Base-by-base conservation (phyloP, 495 filamentous ascomycete species). In the Eremomyces bilateralis region DNA sequence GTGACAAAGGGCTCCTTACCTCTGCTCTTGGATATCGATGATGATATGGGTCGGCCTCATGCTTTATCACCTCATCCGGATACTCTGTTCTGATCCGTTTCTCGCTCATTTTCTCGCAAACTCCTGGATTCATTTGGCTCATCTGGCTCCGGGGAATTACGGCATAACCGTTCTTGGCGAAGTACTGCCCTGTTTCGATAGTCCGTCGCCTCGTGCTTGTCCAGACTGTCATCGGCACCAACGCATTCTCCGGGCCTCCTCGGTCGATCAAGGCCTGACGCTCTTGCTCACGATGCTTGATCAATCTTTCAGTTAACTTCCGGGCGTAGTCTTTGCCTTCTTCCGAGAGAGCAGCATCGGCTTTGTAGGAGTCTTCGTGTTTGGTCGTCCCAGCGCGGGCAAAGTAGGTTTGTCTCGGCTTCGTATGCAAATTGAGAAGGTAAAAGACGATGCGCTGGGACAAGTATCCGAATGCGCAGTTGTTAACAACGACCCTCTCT, bases 371-470 rank as follows among this genome's bases (percentile, higher is more conserved):
- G 42, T 83, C 77, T 42, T 84, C 75, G 33, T 81, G 77, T 3
- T 64, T 60, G 2, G 72, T 70, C 15, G 71, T 68, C n/a, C 72
- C 67, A 22, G 75, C 72, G 29, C 88, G 67, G 24, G 74, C 90
- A 54, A 97, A 97, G 56, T 92, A 97, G 11, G 83, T 94, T 36
- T 77, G 75, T 33, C 85, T 67, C 16, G 74, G 76, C 49, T 95
- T 94, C 56, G 93, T 92, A 52, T 95, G 90, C 15, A 94, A 67
- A 50, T 99, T 99, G 40, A 93, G 75, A 25, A 99, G 65, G 51
- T 94, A 99, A 54, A 95, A 95, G 27, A 99, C 84, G 37, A 99
- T 95, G 28, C 88, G 68, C 49, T 95, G 79, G 13, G 81, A 85
- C 21, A 99, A 66, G 51, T 95, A 99, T 20, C 81, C 82, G 53